These are phyloP conservation scores for Diphasiastrum complanatum DNA, from an alignment of 83 land plant genomes.

Conservation along the genomic window DNA sequence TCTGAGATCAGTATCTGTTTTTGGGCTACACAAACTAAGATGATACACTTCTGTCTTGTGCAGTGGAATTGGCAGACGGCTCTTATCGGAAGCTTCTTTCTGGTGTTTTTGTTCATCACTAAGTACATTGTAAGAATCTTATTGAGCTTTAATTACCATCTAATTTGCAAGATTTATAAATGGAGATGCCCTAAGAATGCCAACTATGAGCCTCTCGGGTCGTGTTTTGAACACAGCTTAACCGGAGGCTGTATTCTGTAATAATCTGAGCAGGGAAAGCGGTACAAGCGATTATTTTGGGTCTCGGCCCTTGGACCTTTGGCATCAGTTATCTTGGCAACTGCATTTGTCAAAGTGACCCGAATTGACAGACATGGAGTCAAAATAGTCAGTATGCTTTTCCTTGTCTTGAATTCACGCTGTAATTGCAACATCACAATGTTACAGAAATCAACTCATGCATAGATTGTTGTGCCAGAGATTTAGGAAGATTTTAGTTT, in stretches of 20 bases:
- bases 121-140: slow-evolving; percentile 67
- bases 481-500: too few relatives aligned
- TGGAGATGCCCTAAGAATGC: neutral
- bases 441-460: too few relatives aligned
- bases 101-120: slow-evolving; percentile 48
- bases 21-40: too few relatives aligned
- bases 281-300: slow-evolving; percentile 73
- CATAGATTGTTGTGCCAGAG: too few relatives aligned
- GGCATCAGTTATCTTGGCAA: slow-evolving; percentile 67
- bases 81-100: slow-evolving; percentile 71
- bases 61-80: slow-evolving; percentile 94
- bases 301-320: slow-evolving; percentile 83
- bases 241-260: neutral
- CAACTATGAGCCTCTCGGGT: neutral
- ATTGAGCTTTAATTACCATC: too few relatives aligned
- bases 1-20: too few relatives aligned
- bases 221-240: neutral
- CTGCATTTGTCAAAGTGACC: slow-evolving; percentile 61
- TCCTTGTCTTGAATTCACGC: neutral
- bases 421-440: neutral
- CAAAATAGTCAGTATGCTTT: slow-evolving; percentile 49
- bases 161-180: slow-evolving; percentile 12
- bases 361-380: slow-evolving; percentile 75
- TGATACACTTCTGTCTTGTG: slow-evolving; percentile 5
- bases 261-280: slow-evolving; percentile 58